Evolutionary conservation across 2,329 filamentous ascomycete genomes (phyloP).

Genomic region (Venturia carpophila): DNA sequence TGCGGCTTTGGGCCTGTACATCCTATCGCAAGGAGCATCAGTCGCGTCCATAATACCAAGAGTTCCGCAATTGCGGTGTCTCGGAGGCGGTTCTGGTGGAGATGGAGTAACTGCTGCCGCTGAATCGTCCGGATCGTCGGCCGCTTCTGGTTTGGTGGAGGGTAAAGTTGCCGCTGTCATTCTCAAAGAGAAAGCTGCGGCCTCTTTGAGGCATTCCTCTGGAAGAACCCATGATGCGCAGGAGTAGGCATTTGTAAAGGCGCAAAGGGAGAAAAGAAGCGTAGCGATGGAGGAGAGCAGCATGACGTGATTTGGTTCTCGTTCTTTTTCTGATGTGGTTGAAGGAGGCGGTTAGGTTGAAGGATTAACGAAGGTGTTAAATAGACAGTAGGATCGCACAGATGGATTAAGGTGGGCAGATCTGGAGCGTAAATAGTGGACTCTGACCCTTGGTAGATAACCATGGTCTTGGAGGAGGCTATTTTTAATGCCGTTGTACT

Average conservation of each 20-base stretch:
- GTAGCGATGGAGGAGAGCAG: not conserved
- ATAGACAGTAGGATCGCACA: too few relatives aligned
- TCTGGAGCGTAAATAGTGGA: not conserved
- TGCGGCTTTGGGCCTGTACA: slow-evolving; percentile 1
- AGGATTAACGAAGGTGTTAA: too few relatives aligned
- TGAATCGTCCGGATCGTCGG: not conserved
- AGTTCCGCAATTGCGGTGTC: not conserved
- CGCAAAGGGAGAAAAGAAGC: not conserved
- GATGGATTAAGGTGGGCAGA: not conserved
- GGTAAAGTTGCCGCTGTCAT: not conserved
- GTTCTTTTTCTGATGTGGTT: too few relatives aligned
- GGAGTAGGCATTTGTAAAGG: not conserved
- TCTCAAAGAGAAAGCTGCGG: not conserved
- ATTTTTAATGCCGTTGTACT: not conserved
- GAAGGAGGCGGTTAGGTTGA: too few relatives aligned
- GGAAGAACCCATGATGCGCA: slow-evolving; percentile 8
- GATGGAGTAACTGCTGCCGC: not conserved
- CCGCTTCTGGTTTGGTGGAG: not conserved
- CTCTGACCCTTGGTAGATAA: not conserved
- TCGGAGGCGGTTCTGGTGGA: not conserved
- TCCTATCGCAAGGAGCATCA: not conserved
- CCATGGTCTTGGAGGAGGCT: not conserved
- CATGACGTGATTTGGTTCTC: not conserved
- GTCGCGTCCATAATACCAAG: slow-evolving; percentile 2
- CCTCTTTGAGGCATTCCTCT: not conserved